Evolutionary conservation across 2,329 filamentous ascomycete species (phyloP).

Genomic region (Cyanodermella asteris): DNA sequence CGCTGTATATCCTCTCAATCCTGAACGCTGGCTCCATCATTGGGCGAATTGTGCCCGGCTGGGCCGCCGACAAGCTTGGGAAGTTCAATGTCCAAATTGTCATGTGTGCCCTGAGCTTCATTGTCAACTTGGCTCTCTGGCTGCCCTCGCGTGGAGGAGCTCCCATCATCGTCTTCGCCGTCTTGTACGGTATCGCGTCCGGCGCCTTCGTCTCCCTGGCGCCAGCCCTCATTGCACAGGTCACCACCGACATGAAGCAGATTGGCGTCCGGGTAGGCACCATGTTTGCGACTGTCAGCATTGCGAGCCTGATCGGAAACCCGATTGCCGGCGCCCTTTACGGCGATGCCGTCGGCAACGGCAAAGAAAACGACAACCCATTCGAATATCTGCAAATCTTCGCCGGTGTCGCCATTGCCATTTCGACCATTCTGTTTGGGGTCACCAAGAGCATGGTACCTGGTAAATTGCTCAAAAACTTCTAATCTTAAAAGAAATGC

Average conservation of each 20-base stretch:
- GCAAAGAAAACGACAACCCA: no score
- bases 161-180: slow-evolving; percentile 39
- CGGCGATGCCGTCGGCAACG: slow-evolving; percentile 27
- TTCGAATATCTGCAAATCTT: slow-evolving; percentile 44
- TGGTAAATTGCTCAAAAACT: no score
- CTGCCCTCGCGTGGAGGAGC: slow-evolving; percentile 29
- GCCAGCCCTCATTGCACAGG: slow-evolving; percentile 44
- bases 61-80: slow-evolving; percentile 30
- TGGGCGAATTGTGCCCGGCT: slow-evolving; percentile 32
- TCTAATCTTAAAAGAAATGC: no score
- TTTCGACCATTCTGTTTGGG: no score
- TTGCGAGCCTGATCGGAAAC: slow-evolving; percentile 43
- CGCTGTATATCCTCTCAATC: slow-evolving; percentile 31
- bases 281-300: slow-evolving; percentile 36
- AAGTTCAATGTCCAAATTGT: slow-evolving; percentile 31
- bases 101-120: slow-evolving; percentile 24
- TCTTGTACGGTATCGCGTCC: slow-evolving; percentile 45
- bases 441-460: no score
- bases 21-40: slow-evolving; percentile 28
- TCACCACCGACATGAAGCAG: slow-evolving; percentile 44
- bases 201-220: slow-evolving; percentile 43
- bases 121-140: slow-evolving; percentile 32
- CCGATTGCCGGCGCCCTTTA: slow-evolving; percentile 46
- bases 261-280: slow-evolving; percentile 47
- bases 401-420: slow-evolving; percentile 31